phyloP scores from a whole-genome alignment of 2,329 filamentous ascomycete species.

The Rhynchosporium graminicola region DNA sequence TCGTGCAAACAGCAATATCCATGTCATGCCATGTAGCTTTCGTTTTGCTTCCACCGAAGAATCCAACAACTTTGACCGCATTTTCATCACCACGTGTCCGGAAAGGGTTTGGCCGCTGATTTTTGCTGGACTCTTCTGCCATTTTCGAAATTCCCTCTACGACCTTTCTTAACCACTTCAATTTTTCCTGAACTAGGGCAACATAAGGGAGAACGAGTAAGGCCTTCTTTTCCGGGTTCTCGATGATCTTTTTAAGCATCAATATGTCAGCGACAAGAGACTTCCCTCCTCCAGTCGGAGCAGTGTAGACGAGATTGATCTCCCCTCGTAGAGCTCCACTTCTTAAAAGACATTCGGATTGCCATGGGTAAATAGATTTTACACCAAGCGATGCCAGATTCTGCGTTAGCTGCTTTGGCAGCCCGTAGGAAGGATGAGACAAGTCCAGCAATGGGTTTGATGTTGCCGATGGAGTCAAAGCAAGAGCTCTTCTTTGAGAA shows the following conservation, averaged over 20 bases:
- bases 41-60: slow-evolving; percentile 72
- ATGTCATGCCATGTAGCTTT: slow-evolving; percentile 70
- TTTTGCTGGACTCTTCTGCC: background rate
- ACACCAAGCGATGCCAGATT: slow-evolving; percentile 71
- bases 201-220: slow-evolving; percentile 76
- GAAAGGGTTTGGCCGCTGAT: slow-evolving; percentile 47
- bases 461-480: slow-evolving; percentile 55
- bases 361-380: slow-evolving; percentile 75
- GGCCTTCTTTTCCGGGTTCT: slow-evolving; percentile 64
- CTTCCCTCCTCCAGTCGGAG: slow-evolving; percentile 77
- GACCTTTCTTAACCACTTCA: slow-evolving; percentile 69
- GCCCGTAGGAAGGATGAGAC: slow-evolving; percentile 61
- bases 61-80: slow-evolving; percentile 66
- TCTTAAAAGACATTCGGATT: slow-evolving; percentile 70
- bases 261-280: slow-evolving; percentile 72
- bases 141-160: slow-evolving; percentile 57
- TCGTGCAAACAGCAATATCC: slow-evolving; percentile 76
- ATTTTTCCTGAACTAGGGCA: slow-evolving; percentile 77
- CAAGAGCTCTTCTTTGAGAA: slow-evolving; percentile 54
- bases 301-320: slow-evolving; percentile 75
- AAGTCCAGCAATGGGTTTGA: slow-evolving; percentile 60
- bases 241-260: slow-evolving; percentile 71
- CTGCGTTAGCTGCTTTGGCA: slow-evolving; percentile 59
- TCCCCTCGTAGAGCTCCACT: slow-evolving; percentile 65
- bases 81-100: slow-evolving; percentile 57